Percentiles rank a stretch among this genome's conserved stretches.
These are phyloP conservation scores for Myxozyma monticola DNA, from an alignment of 805 yeast species.

Conservation along the genomic window DNA sequence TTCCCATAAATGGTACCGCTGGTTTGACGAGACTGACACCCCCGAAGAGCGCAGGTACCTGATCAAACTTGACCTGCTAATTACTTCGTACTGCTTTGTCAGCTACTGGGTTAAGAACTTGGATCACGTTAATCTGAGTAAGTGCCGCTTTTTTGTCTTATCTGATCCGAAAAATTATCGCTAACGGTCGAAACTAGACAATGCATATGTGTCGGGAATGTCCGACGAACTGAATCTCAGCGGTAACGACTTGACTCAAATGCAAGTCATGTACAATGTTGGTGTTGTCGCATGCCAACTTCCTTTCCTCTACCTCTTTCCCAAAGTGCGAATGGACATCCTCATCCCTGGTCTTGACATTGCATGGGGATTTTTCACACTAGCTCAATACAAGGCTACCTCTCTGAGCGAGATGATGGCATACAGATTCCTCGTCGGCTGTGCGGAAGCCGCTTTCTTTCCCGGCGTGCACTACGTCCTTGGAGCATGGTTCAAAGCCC, in stretches of 20 bases:
- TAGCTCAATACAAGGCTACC: conserved; percentile 53
- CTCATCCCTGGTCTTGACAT: conserved; percentile 60
- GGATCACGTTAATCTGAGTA: conserved; percentile 56
- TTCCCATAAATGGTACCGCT: conserved; percentile 36
- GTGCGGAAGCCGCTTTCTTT: conserved; percentile 61
- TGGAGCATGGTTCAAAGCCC: conserved; percentile 60
- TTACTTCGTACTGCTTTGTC: conserved; percentile 57
- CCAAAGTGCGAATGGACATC: no score
- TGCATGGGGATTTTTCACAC: conserved; percentile 67
- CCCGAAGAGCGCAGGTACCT: conserved; percentile 50
- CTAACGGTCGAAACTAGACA: conserved; percentile 32
- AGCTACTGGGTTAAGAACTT: conserved; percentile 70
- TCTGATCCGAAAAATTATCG: no score
- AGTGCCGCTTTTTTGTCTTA: conserved; percentile 1
- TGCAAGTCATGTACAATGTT: conserved; percentile 58
- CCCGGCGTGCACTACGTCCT: conserved; percentile 51
- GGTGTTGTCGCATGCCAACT: conserved; percentile 63
- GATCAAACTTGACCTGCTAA: conserved; percentile 55
- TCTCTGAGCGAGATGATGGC: conserved; percentile 56
- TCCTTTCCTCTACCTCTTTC: no score
- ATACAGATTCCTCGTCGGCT: conserved; percentile 65
- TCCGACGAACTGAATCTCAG: conserved; percentile 53
- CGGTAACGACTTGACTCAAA: conserved; percentile 61
- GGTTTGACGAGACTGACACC: conserved; percentile 55
- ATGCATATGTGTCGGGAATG: conserved; percentile 69